phyloP scores from a whole-genome alignment of 2,329 filamentous ascomycete genomes.

The Aspergillus sp. region DNA sequence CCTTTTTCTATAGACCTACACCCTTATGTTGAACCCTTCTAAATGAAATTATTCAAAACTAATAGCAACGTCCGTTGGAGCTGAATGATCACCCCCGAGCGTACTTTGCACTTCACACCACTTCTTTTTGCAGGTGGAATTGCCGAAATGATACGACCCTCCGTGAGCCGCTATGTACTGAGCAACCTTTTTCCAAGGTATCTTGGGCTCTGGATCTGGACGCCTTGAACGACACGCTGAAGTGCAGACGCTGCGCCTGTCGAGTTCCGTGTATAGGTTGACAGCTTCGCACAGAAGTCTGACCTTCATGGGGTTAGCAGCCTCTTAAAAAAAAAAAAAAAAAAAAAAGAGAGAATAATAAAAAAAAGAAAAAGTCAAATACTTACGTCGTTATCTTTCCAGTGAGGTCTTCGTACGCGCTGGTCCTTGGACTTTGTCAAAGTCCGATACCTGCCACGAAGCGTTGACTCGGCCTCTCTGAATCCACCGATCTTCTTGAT shows the following conservation, averaged over 20 bases:
- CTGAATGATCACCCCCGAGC: slow-evolving; percentile 2
- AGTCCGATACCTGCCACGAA: slow-evolving; percentile 48
- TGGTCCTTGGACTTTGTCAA: slow-evolving; percentile 48
- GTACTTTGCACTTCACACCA: slow-evolving; percentile 50
- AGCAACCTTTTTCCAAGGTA: slow-evolving; percentile 61
- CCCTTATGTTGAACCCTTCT: background rate
- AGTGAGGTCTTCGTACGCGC: slow-evolving; percentile 47
- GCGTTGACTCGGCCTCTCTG: slow-evolving; percentile 49
- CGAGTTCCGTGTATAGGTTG: slow-evolving; percentile 21
- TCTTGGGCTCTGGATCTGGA: slow-evolving; percentile 37
- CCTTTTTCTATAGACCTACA: slow-evolving; percentile 1
- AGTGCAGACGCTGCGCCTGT: slow-evolving; percentile 2
- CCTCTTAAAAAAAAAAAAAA: background rate
- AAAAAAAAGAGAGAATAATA: too few species aligned
- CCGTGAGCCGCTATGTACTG: slow-evolving; percentile 54
- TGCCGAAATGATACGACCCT: slow-evolving; percentile 60
- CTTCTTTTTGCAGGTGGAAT: slow-evolving; percentile 63
- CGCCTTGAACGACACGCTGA: slow-evolving; percentile 6
- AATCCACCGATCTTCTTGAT: slow-evolving; percentile 47
- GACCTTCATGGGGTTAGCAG: slow-evolving; percentile 29
- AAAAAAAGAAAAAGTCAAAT: background rate
- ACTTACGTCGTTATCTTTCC: slow-evolving; percentile 46
- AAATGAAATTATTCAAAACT: background rate
- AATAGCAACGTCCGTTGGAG: background rate
- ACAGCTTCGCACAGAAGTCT: slow-evolving; percentile 44